Evolutionary conservation across 805 yeast species (phyloP), one percentile per base, ranked within the genome.

Genomic region (Sugiyamaella floridensis): DNA sequence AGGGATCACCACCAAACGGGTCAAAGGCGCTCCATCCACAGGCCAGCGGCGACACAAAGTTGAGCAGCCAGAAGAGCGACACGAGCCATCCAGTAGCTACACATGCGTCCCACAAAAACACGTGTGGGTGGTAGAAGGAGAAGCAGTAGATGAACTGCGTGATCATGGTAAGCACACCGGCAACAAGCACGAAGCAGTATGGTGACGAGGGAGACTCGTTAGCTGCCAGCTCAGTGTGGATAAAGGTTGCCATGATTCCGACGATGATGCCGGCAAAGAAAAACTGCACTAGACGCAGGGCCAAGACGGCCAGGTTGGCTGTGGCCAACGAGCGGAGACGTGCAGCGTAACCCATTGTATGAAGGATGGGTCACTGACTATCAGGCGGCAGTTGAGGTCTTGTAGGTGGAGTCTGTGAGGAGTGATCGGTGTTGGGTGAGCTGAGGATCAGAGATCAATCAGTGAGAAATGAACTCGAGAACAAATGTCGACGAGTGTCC

Each of bases 61-160:
- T 53, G 52, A 59, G 54, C 43, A 59, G 47, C 63, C 66, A 59
- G 48, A 56, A 58, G 52, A 60, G 58, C 16, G 58, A 53, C 12
- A 62, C 19, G 16, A 60, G 45, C 55, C 54, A 56, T 18, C 58
- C 65, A 7, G 59, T 47, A 12, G 57, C 62, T 14, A 60, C n/a
- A 16, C 56, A 49, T 10, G 56, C 48, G 40, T 63, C 67, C 67
- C 66, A 63, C 32, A 59, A 45, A 34, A 55, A 63, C 14, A 56
- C 45, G 16, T 52, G 48, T 42, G 54, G 34, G 50, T 58, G 62
- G 43, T 55, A 48, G 47, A 59, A 55, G 44, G 48, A 46, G 53
- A 63, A 52, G 52, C 67, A 63, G 60, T 63, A 63, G 53, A 56
- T 40, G 48, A 63, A 55, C 41, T 63, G 67, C 34, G 66, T 63